phyloP scores from a whole-genome alignment of 768 basidiomycete species.

The Tylopilus sp. region DNA sequence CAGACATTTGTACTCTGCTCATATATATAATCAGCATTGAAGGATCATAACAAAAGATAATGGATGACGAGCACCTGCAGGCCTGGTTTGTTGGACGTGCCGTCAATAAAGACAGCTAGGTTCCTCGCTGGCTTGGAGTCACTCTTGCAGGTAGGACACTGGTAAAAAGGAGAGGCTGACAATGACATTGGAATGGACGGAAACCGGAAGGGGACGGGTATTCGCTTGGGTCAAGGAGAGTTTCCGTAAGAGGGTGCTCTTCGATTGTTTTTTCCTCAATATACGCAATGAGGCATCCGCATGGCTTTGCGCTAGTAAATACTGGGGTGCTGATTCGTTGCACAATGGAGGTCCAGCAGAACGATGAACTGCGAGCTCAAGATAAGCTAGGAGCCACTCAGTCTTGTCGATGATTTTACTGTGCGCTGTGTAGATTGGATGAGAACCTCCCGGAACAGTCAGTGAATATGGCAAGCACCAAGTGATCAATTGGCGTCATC shows the following conservation, averaged over 20 bases:
- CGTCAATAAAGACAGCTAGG: conserved; percentile 15
- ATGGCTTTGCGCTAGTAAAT: not conserved
- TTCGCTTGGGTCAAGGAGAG: not conserved
- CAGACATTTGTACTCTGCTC: conserved; percentile 30
- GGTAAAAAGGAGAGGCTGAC: not conserved
- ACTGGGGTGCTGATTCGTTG: too few relatives aligned
- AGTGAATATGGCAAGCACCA: too few relatives aligned
- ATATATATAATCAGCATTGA: too few relatives aligned
- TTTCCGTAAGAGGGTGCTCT: not conserved
- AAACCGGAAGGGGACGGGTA: not conserved
- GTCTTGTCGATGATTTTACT: too few relatives aligned
- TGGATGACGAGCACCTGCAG: conserved; percentile 38
- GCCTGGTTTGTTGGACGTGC: not conserved
- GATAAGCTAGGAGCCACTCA: too few relatives aligned
- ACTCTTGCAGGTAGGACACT: not conserved
- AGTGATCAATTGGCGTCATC: too few relatives aligned
- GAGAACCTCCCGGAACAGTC: too few relatives aligned
- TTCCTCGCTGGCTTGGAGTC: conserved; percentile 29
- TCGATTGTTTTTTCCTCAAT: not conserved
- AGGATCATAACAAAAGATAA: not conserved
- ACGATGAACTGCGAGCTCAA: too few relatives aligned
- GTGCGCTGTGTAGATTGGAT: too few relatives aligned
- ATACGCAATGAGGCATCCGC: not conserved
- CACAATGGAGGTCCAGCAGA: too few relatives aligned
- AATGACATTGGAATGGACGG: too few relatives aligned